A percentile compares a stretch with the other conserved stretches of the same genome.
Evolutionary conservation across 106 monocot genomes (phyloP).

Genomic region (Acorus gramineus): DNA sequence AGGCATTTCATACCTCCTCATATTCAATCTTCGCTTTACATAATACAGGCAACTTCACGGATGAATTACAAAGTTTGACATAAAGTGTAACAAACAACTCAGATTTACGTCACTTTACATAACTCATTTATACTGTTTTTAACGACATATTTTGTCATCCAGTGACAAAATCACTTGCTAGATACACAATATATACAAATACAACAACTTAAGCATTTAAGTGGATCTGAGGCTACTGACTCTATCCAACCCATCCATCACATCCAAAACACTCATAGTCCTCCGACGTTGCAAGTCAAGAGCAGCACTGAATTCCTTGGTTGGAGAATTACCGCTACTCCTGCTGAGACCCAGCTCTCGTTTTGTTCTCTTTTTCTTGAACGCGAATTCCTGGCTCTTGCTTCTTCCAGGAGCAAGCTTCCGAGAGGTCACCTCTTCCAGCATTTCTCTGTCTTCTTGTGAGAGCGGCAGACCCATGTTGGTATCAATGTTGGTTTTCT

Average conservation of each 20-base stretch:
- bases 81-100: too few relatives aligned
- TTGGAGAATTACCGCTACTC: conserved; percentile 55
- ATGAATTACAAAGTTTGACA: too few relatives aligned
- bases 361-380: conserved; percentile 3
- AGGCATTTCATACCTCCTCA: too few relatives aligned
- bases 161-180: too few relatives aligned
- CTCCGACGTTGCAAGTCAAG: conserved; percentile 19
- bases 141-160: too few relatives aligned
- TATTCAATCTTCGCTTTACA: too few relatives aligned
- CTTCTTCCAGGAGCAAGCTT: conserved; percentile 35
- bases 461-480: conserved; percentile 14
- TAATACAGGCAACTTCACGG: too few relatives aligned
- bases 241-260: conserved; percentile 48
- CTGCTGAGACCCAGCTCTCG: conserved; percentile 16
- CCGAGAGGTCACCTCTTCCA: conserved; percentile 19
- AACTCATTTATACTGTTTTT: too few relatives aligned
- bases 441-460: conserved; percentile 43
- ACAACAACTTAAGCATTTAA: too few relatives aligned
- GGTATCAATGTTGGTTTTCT: neutral
- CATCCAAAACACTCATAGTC: conserved; percentile 35
- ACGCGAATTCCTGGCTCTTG: conserved; percentile 36
- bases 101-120: too few relatives aligned
- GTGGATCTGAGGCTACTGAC: too few relatives aligned
- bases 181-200: too few relatives aligned
- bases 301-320: conserved; percentile 10